Evolutionary conservation across 2,329 filamentous ascomycete genomes (phyloP).

Genomic region (Aspergillus sp.): DNA sequence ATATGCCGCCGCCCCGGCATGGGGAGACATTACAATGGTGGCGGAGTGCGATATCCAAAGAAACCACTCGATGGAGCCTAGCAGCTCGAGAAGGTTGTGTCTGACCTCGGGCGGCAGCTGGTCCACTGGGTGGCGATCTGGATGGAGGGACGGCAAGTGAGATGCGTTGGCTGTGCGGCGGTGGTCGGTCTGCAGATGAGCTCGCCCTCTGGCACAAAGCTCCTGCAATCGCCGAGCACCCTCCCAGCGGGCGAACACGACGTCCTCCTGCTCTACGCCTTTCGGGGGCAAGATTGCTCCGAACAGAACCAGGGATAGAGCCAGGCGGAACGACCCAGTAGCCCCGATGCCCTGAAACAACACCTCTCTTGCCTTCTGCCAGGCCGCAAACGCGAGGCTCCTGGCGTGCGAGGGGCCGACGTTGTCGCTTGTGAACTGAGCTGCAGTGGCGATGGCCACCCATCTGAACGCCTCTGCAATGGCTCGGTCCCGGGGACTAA

Average conservation of each 20-base stretch:
- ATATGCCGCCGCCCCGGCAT: not conserved
- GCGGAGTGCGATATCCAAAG: not conserved
- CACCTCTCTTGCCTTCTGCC: slow-evolving; percentile 11
- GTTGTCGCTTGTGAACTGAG: slow-evolving; percentile 10
- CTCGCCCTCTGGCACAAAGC: not conserved
- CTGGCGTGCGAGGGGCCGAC: not conserved
- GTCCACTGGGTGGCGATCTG: not conserved
- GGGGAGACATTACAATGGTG: not conserved
- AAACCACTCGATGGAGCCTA: slow-evolving; percentile 4
- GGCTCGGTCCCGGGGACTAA: slow-evolving; percentile 1
- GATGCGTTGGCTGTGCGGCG: not conserved
- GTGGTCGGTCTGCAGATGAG: not conserved
- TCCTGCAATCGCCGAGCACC: not conserved
- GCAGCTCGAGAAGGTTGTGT: not conserved
- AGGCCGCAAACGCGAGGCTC: slow-evolving; percentile 8
- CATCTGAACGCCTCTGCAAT: slow-evolving; percentile 13
- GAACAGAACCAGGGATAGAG: slow-evolving; percentile 2
- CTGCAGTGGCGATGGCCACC: slow-evolving; percentile 11
- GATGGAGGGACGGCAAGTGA: not conserved
- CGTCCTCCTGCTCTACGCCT: not conserved
- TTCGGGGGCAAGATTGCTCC: not conserved
- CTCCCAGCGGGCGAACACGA: not conserved
- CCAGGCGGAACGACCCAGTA: slow-evolving; percentile 1
- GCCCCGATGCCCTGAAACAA: slow-evolving; percentile 11
- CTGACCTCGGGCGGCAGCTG: not conserved